Evolutionary conservation across 305 asterid species (phyloP), one percentile per base, ranked within the genome.

Genomic region (Galium porrigens): DNA sequence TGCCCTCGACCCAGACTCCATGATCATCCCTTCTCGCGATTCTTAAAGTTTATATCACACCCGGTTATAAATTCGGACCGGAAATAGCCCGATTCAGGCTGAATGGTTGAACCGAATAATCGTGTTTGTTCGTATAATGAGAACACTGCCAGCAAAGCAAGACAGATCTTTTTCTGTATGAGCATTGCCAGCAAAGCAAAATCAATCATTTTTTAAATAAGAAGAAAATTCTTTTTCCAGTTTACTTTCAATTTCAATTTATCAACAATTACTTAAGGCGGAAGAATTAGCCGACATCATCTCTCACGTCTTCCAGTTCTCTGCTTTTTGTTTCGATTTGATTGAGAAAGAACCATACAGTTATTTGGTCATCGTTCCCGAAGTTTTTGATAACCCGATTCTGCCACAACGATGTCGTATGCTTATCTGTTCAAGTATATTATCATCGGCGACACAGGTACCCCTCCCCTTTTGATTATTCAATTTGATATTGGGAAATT

Each of bases 361-460:
- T 17, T 25, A 8, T 20, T 32, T 11, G 29, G 6, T 41, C 10
- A 39, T 22, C 53, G 18, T 36, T 32, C 15, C 29, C 20, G 5
- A 7, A 12, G 15, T 15, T 15, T 44, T 3, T 33, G 36, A 59
- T n/a, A 51, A 52, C 15, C 52, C 20, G 75, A 52, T 41, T 59
- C 39, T 5, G 11, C 61, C 57, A 29, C 12, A 68, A 68, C 79
- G 68, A 84, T 87, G 95, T 87, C 95, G 60, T 85, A 88, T 77
- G 84, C 87, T 20, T 88, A 85, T 68, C 90, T 87, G 60, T 85
- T 88, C 87, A 84, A 88, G 85, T 88, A 88, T 81, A 88, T 88
- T 71, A 84, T 88, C 79, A 82, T 85, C 78, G 94, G 90, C 18
- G 95, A 87, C 64, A 84, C 94, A 42, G 95, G 95, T 87, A 84